A percentile compares a stretch with the other conserved stretches of the same genome.
Conservation (phyloP, 805 yeast species). For the Wickerhamomyces bisporus region DNA sequence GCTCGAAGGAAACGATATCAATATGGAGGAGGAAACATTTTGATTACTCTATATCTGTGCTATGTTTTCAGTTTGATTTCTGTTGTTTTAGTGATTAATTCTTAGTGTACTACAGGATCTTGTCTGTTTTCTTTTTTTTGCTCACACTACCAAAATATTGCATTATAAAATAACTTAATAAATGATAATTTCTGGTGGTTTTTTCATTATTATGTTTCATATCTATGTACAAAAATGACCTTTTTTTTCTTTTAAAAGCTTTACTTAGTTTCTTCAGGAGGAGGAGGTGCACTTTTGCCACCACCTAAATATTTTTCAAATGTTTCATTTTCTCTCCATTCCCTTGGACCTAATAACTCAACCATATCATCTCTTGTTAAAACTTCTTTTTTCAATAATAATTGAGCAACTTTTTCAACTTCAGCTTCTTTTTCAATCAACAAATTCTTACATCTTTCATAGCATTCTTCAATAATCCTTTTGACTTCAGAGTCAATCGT, state of each 20-base stretch:
- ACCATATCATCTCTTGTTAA: constrained; percentile 79
- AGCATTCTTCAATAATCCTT: constrained; percentile 60
- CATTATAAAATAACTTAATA: no score
- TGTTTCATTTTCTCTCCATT: constrained; percentile 80
- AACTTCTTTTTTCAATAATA: constrained; percentile 67
- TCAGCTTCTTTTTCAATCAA: constrained; percentile 53
- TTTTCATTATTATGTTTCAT: no score
- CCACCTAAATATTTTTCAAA: constrained; percentile 75
- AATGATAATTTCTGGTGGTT: no score
- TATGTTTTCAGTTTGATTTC: background rate
- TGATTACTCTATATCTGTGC: constrained; percentile 5
- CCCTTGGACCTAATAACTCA: constrained; percentile 68
- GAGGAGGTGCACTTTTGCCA: constrained; percentile 18
- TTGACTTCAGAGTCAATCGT: constrained; percentile 67
- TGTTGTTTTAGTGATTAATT: no score
- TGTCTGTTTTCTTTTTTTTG: no score
- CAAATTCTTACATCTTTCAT: constrained; percentile 51
- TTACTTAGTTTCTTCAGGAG: no score
- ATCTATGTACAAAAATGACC: no score
- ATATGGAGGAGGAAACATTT: constrained; percentile 33
- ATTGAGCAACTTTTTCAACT: constrained; percentile 70
- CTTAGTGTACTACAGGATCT: no score
- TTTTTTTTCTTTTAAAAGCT: constrained; percentile 5
- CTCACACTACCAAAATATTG: no score
- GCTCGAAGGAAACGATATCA: constrained; percentile 23